Evolutionary conservation across 768 basidiomycete genomes (phyloP), one percentile per base, ranked within the genome.

Genomic region (Suillus hirtellus): DNA sequence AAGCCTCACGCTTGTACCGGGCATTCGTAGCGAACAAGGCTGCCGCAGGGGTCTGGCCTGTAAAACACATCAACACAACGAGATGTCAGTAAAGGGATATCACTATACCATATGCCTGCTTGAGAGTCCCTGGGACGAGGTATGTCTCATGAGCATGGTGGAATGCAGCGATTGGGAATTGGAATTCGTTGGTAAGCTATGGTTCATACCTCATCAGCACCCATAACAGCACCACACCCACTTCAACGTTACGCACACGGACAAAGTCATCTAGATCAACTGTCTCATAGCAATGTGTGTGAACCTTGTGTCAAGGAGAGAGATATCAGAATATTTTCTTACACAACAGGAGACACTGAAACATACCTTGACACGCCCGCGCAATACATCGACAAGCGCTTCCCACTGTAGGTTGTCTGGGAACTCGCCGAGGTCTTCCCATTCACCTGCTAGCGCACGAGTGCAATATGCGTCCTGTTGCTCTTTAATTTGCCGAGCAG

Each of bases 141-240:
- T 93, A 97, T 1, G 93, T 86, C 73, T 96, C 94, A 61, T 93
- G 88, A 9, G 94, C 95, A 70, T 93, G 90, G 69, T 95, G 93
- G 71, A 95, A 87, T 7, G 92, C 89, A 7, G 90, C 85, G 35
- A 95, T 81, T 1, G 86, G 83, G 71, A 94, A 95, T 68, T 93
- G 78, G 80, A 96, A 98, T 75, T 97, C 95, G 71, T 96, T 92
- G 42, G 92, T 87, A 58, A 97, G 81, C 86, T 95, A n/a, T 35
- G 9, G 52, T 35, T 44, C 8, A 42, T 59, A 55, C n/a, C 11
- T 54, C 56, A n/a, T 64, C 38, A 59, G 37, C 11, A 34, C 31
- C 11, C 19, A n/a, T 21, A 59, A 31, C 24, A 43, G 14, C n/a
- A 35, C 3, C 38, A 58, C 40, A 27, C 27, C 27, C 14, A 27